Evolutionary conservation across 2,329 filamentous ascomycete species (phyloP).

Genomic region (Xylaria digitata): DNA sequence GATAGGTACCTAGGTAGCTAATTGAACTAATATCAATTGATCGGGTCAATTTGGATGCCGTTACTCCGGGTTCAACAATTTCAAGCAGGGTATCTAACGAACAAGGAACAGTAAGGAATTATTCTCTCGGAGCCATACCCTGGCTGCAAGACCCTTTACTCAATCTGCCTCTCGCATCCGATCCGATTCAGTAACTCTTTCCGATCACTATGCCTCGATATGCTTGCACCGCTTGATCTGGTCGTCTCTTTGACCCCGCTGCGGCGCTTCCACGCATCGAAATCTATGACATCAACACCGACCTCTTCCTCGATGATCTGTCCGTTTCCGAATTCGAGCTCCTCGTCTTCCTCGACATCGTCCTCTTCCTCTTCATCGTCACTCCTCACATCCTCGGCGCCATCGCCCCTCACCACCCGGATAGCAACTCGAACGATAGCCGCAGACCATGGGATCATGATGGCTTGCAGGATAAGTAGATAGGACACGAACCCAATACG

Average conservation of each 20-base stretch:
- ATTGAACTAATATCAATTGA: not conserved
- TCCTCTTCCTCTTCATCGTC: slow-evolving; percentile 83
- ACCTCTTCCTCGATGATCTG: slow-evolving; percentile 76
- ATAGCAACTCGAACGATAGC: slow-evolving; percentile 86
- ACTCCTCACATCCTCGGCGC: slow-evolving; percentile 85
- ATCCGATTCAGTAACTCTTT: slow-evolving; percentile 84
- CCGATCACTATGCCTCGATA: slow-evolving; percentile 75
- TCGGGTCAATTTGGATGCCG: not conserved
- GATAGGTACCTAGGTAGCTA: too few relatives aligned
- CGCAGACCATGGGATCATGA: slow-evolving; percentile 86
- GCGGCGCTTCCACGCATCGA: slow-evolving; percentile 70
- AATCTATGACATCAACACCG: slow-evolving; percentile 75
- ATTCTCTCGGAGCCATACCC: not conserved
- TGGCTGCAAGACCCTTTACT: slow-evolving; percentile 47
- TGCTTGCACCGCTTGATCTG: slow-evolving; percentile 67
- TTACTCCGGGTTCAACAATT: not conserved
- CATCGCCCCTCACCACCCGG: slow-evolving; percentile 77
- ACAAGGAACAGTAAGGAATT: not conserved
- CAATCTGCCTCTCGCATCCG: slow-evolving; percentile 80
- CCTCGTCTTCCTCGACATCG: slow-evolving; percentile 59
- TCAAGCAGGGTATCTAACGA: not conserved
- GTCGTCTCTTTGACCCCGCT: slow-evolving; percentile 61
- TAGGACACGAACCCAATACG: slow-evolving; percentile 79
- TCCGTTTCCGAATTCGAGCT: slow-evolving; percentile 55
- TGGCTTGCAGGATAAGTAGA: slow-evolving; percentile 79